phyloP scores from a whole-genome alignment of 2,329 filamentous ascomycete species.

The Lachnellula occidentalis region DNA sequence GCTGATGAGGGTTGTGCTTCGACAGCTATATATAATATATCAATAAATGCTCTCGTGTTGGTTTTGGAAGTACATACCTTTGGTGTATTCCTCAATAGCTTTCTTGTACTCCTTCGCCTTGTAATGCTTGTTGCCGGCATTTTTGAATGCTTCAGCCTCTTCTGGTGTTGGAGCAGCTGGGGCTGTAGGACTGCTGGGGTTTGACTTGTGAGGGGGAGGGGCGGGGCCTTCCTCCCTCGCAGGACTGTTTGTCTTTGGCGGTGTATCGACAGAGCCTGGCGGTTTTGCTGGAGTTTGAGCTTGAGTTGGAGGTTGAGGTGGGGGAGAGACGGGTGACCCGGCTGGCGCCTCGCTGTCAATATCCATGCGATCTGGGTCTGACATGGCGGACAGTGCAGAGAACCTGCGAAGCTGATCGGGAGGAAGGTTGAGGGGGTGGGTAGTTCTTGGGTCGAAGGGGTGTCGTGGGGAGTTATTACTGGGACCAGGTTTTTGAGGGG shows the following conservation, averaged over 20 bases:
- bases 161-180: constrained; percentile 42
- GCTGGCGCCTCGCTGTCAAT: constrained; percentile 59
- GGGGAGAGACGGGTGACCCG: constrained; percentile 46
- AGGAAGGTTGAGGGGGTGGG: constrained; percentile 83
- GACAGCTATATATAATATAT: constrained; percentile 57
- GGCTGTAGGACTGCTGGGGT: constrained; percentile 52
- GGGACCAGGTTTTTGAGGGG: constrained; percentile 22
- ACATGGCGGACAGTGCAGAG: constrained; percentile 59
- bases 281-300: constrained; percentile 25
- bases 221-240: constrained; percentile 46
- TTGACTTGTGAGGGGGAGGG: constrained; percentile 67
- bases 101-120: constrained; percentile 86
- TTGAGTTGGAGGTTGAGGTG: constrained; percentile 35
- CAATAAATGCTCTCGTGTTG: constrained; percentile 6
- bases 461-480: constrained; percentile 30
- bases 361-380: constrained; percentile 61
- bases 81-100: constrained; percentile 89
- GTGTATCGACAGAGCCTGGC: constrained; percentile 37
- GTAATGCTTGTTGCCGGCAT: constrained; percentile 92
- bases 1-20: constrained; percentile 79
- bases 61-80: constrained; percentile 54
- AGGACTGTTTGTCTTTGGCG: constrained; percentile 41
- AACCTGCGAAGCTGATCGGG: constrained; percentile 81
- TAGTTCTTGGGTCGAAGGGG: constrained; percentile 60
- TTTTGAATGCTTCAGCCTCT: constrained; percentile 88